Base-by-base conservation (phyloP, 208 protist genomes). In the Leishmania martiniquensis region DNA sequence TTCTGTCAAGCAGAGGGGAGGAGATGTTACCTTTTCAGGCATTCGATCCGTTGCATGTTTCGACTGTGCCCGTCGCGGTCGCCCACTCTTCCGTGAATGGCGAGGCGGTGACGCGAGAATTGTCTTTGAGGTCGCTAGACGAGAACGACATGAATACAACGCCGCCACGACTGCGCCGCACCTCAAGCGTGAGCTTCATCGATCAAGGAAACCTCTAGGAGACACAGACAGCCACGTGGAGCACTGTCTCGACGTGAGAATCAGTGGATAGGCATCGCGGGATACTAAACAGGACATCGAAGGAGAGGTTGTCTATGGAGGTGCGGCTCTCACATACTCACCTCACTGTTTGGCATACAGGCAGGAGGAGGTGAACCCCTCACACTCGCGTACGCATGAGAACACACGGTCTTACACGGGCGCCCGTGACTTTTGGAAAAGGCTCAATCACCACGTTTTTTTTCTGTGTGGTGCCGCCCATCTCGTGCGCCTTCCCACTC, bases 131-230 rank as follows among this genome's bases (percentile, higher is more conserved):
- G 29, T 34, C 55, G 3, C 25, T 15, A 13, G 13, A 39, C 2
- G 72, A 42, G 13, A 2, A 51, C 52, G 20, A 3, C 72, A 29
- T 0, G 20, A 12, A 5, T 2, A n/a, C 54, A 32, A 39, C 17
- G 1, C 47, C 29, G 6, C 78, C n/a, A 15, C 51, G 62, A 37
- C 37, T 32, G 25, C 66, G 79, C 34, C 65, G 62, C 54, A 60
- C 22, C 20, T 57, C 73, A 17, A 78, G 63, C 39, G 73, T 78
- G 66, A 73, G 49, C 42, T 78, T 77, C n/a, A 47, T 83, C 25
- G 67, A 60, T 9, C 12, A 55, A 9, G 45, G 12, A 15, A 37
- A 22, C 39, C 44, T 29, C 12, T 34, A 1, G 29, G 1, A 5
- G 25, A 5, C n/a, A 20, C 25, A 22, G 32, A 70, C 29, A 13